Conservation (phyloP, 371 early-diverging fungal genomes). For the Capillidium heterosporum region DNA sequence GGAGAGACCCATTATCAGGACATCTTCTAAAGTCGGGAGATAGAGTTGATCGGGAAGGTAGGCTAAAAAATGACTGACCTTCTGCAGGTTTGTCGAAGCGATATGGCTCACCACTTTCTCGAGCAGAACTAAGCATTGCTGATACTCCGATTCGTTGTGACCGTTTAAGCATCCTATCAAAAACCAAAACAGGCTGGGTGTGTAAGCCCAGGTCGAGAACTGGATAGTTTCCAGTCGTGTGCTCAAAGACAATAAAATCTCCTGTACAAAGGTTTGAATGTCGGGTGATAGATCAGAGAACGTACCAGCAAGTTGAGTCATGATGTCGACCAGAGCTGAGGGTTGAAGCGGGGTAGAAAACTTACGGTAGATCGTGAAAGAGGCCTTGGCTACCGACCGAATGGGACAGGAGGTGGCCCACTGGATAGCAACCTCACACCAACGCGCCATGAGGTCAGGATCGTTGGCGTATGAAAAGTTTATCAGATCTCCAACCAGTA, state of each 20-base stretch:
- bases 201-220: slow-evolving; percentile 24
- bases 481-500: slow-evolving; percentile 23
- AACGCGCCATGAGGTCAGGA: slow-evolving; percentile 51
- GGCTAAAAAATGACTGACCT: neutral
- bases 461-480: slow-evolving; percentile 38
- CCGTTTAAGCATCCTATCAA: neutral
- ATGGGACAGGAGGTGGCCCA: slow-evolving; percentile 87
- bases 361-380: slow-evolving; percentile 69
- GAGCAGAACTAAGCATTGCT: neutral
- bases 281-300: slow-evolving; percentile 65
- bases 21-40: neutral
- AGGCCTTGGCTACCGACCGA: slow-evolving; percentile 73
- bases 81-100: neutral
- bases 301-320: slow-evolving; percentile 66
- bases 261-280: slow-evolving; percentile 70
- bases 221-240: slow-evolving; percentile 41
- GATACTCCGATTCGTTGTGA: neutral
- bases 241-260: slow-evolving; percentile 56
- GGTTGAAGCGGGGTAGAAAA: slow-evolving; percentile 58
- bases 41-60: neutral
- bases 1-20: slow-evolving; percentile 11
- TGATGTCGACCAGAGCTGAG: slow-evolving; percentile 63
- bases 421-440: slow-evolving; percentile 73
- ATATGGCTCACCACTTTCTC: neutral
- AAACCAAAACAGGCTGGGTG: slow-evolving; percentile 6